Evolutionary conservation across 768 basidiomycete species (phyloP).

Genomic region (Glaciozyma antarctica): DNA sequence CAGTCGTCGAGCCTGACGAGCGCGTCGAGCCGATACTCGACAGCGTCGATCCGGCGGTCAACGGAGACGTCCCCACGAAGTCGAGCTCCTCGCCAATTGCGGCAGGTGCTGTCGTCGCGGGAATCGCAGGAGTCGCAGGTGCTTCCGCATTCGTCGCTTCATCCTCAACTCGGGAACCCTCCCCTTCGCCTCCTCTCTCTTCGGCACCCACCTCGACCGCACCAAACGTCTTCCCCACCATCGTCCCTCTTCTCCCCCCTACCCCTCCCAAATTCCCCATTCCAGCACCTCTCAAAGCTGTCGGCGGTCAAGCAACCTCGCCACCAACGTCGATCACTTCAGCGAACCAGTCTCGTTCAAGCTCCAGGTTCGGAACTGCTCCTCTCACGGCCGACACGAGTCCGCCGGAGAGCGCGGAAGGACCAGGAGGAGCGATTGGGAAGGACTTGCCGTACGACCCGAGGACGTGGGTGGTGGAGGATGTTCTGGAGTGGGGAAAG

Average conservation of each 20-base stretch:
- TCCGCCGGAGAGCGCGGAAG: neutral
- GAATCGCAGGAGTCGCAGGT: neutral
- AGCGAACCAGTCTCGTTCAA: constrained; percentile 11
- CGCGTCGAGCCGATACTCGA: neutral
- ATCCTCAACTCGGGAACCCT: neutral
- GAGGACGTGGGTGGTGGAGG: constrained; percentile 65
- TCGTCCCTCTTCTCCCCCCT: neutral
- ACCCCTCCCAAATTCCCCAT: neutral
- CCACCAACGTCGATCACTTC: constrained; percentile 10
- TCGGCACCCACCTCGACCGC: neutral
- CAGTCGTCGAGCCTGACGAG: neutral
- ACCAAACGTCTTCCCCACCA: neutral
- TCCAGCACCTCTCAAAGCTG: neutral
- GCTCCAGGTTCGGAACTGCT: constrained; percentile 7
- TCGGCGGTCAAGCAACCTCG: neutral
- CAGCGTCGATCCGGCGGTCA: neutral
- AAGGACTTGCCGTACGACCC: constrained; percentile 16
- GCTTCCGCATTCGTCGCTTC: neutral
- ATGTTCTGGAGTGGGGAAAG: constrained; percentile 82
- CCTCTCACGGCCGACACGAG: constrained; percentile 15
- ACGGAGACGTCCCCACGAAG: neutral
- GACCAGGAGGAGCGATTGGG: neutral
- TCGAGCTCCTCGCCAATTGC: neutral
- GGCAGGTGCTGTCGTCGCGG: neutral
- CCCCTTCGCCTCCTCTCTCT: neutral